phyloP scores from a whole-genome alignment of 805 yeast genomes.

The Wickerhamiella dianesei region DNA sequence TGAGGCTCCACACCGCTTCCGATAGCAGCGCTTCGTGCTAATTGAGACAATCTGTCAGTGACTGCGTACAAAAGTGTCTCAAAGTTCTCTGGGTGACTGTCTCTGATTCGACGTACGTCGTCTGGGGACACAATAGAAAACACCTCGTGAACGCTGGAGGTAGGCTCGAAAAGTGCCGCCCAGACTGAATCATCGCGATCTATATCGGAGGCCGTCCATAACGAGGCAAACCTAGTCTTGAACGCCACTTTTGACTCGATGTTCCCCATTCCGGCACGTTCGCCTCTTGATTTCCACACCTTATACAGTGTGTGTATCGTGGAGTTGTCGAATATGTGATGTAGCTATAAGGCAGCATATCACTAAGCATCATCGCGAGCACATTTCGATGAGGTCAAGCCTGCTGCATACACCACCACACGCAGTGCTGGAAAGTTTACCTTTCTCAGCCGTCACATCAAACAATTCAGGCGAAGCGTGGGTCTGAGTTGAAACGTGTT shows the following conservation, averaged over 20 bases:
- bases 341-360: no score
- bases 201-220: conserved; percentile 26
- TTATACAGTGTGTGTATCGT: no score
- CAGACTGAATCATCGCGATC: conserved; percentile 26
- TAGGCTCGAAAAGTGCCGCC: conserved; percentile 33
- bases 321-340: no score
- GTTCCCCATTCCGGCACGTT: conserved; percentile 43
- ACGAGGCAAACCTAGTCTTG: conserved; percentile 45
- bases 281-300: no score
- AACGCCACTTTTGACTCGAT: conserved; percentile 53
- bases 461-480: no score
- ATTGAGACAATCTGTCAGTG: conserved; percentile 25
- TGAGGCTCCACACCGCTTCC: conserved; percentile 23
- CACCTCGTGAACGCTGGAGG: conserved; percentile 40
- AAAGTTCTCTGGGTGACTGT: conserved; percentile 45
- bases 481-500: no score
- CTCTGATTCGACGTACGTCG: conserved; percentile 49
- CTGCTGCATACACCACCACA: no score
- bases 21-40: conserved; percentile 22
- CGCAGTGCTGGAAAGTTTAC: no score
- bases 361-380: no score
- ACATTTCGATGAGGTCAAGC: no score
- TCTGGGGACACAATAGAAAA: conserved; percentile 40
- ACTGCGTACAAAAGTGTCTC: conserved; percentile 36
- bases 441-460: no score